A percentile compares a stretch with the other conserved stretches of the same genome.
Evolutionary conservation across 257 asterid genomes (phyloP).

Genomic region (Solanum boliviense): DNA sequence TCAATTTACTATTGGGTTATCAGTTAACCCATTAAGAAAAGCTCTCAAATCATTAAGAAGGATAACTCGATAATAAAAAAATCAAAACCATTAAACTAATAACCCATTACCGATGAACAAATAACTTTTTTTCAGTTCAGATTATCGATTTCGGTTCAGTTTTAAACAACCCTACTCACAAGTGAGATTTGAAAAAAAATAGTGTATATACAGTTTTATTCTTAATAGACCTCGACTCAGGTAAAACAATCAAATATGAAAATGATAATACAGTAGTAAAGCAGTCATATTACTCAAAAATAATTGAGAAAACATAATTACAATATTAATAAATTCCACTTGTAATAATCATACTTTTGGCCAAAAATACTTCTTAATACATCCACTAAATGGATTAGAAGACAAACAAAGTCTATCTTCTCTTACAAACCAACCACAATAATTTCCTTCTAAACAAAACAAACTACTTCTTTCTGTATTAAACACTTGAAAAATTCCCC

Average conservation of each 20-base stretch:
- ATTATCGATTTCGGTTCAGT: too few species aligned
- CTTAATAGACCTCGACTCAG: too few species aligned
- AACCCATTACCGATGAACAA: too few species aligned
- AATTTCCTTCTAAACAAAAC: background rate
- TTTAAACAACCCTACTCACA: too few species aligned
- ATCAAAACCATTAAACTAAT: too few species aligned
- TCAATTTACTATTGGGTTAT: too few species aligned
- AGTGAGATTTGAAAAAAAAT: too few species aligned
- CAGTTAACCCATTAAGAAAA: too few species aligned
- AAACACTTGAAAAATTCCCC: background rate
- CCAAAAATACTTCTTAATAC: background rate
- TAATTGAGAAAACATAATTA: background rate
- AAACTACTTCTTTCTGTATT: background rate
- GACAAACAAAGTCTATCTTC: background rate
- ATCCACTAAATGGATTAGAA: background rate
- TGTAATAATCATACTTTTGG: background rate
- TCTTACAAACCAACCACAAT: background rate
- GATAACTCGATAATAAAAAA: too few species aligned
- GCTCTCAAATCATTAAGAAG: fast-evolving
- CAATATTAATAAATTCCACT: background rate
- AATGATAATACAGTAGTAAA: background rate
- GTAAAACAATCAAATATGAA: background rate
- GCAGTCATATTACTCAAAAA: background rate
- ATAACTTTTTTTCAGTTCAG: too few species aligned
- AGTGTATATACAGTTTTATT: too few species aligned